phyloP scores from a whole-genome alignment of 164 flowering plant species.

The Warburgia ugandensis region DNA sequence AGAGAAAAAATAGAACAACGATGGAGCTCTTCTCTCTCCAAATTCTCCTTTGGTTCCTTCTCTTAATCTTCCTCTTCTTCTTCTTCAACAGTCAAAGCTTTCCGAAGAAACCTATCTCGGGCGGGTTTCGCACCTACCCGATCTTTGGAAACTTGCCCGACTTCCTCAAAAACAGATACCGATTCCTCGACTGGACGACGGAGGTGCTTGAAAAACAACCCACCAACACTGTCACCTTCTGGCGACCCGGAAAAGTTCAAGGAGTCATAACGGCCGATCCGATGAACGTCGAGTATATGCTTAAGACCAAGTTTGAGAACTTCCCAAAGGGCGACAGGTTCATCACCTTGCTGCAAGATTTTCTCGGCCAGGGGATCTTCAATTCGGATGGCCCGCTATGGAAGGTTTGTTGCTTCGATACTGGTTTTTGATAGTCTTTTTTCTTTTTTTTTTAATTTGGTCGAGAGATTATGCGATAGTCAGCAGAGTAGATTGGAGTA shows the following conservation, averaged over 20 bases:
- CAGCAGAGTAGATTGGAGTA: too few species aligned
- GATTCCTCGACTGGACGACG: constrained; percentile 57
- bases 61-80: constrained; percentile 16
- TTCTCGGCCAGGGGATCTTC: constrained; percentile 54
- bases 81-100: constrained; percentile 10
- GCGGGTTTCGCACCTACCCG: constrained; percentile 45
- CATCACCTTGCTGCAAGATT: constrained; percentile 26
- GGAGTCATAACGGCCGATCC: constrained; percentile 43
- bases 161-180: constrained; percentile 42
- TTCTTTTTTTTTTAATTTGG: not conserved
- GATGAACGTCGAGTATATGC: constrained; percentile 36
- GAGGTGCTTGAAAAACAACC: constrained; percentile 30
- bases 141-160: constrained; percentile 42
- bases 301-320: constrained; percentile 47
- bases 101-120: constrained; percentile 3
- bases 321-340: constrained; percentile 42
- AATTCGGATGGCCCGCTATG: constrained; percentile 45
- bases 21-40: constrained; percentile 20
- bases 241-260: constrained; percentile 31
- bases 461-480: too few species aligned
- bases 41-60: constrained; percentile 8
- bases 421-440: too few species aligned
- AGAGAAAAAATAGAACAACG: not conserved
- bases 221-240: constrained; percentile 34
- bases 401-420: constrained; percentile 11